Base-by-base conservation (phyloP, 805 yeast genomes). In the Cyberlindnera euphorbiiphila region DNA sequence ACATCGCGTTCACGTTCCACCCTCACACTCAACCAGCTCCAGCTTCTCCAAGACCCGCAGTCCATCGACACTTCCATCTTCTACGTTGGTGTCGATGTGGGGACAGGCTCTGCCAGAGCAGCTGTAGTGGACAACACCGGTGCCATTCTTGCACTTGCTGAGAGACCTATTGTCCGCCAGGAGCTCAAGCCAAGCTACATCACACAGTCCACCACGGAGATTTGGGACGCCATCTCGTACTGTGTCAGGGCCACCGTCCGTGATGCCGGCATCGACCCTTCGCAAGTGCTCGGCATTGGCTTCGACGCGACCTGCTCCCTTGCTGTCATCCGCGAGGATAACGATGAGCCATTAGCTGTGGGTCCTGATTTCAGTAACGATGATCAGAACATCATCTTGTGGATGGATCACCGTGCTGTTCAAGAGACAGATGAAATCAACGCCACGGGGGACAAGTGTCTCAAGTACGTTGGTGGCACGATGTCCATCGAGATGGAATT, bases 401-500 rank as follows among this genome's bases (percentile, higher is more conserved):
- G 98, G 98, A 91, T 93, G 98, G 98, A 93, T 65, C 98, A 93
- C 62, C 75, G 98, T 46, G 97, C 98, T 0, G 80, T 72, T 12
- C 66, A 69, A 7, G 96, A 91, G 58, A 88, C 96, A 11, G 66
- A 76, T 39, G 74, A 68, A 39, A 88, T 93, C 59, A 91, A 91
- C 62, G 76, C 81, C 28, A 83, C 96, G 0, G 72, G 74, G 24
- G 94, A 87, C 56, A 77, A 75, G 54, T 77, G 85, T 41, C 71
- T 93, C 54, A 83, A 85, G 59, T 93, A 86, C 59, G 98, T 93
- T 14, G 98, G 98, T 42, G 98, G 98, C 14, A 81, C 80, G 53
- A 91, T 93, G 97, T 88, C 97, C 34, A 84, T 93, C 54, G 98
- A 91, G 62, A 93, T 93, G 98, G 98, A 93, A 59, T 71, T 93